These are phyloP conservation scores for Gynochthodes officinalis DNA, from an alignment of 257 asterid species.

Conservation along the genomic window DNA sequence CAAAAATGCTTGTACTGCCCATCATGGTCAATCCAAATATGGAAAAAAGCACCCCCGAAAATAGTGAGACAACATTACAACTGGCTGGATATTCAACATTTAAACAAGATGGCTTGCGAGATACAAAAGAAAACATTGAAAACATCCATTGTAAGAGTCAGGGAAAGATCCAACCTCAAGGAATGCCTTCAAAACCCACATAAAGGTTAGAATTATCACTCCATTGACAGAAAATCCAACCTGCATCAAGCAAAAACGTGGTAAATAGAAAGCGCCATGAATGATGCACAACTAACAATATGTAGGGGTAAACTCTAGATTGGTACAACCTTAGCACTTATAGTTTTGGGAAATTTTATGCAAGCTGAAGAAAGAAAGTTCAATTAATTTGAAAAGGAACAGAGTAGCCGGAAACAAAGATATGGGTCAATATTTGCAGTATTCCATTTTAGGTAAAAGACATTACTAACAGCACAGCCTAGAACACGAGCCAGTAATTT, in stretches of 20 bases:
- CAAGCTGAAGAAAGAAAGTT: neutral
- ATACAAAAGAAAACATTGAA: neutral
- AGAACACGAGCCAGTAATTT: neutral
- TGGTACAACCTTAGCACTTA: neutral
- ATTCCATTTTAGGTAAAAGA: too few species aligned
- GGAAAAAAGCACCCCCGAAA: neutral
- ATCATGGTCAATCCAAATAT: neutral
- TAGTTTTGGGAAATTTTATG: too few species aligned
- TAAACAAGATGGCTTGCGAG: neutral
- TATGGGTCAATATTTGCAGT: neutral
- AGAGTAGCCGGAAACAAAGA: neutral
- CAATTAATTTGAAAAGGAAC: neutral
- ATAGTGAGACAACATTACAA: neutral
- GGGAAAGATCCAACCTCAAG: conserved; percentile 50
- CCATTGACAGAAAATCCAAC: conserved; percentile 93
- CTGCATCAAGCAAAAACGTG: conserved; percentile 34
- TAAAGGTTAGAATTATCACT: conserved; percentile 65
- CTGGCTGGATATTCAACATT: neutral
- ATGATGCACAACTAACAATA: conserved; percentile 2
- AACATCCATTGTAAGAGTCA: conserved; percentile 6
- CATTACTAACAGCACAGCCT: neutral
- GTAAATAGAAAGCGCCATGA: conserved; percentile 3
- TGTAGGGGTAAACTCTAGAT: neutral
- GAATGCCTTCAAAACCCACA: conserved; percentile 91
- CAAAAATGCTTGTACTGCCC: neutral